Base-by-base conservation (phyloP, 257 asterid genomes). In the Coffea eugenioides region DNA sequence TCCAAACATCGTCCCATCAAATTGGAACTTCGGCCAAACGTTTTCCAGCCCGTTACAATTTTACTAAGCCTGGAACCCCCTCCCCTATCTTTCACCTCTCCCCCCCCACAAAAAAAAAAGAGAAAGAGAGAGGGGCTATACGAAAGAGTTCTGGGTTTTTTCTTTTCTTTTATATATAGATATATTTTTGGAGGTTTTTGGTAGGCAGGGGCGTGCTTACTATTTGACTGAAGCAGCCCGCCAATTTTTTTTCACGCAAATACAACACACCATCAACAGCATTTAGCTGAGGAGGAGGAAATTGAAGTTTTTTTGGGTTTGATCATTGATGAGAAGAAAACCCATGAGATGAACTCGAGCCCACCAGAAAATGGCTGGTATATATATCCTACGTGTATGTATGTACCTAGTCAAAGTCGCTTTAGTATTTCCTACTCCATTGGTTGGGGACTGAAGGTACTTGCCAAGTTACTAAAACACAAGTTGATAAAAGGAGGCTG, bases 21-120 rank as follows among this genome's bases (percentile, higher is more conserved):
- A 87, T 64, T 95, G 99, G 99, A 85, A 41, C 0, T 95, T 93
- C 16, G 99, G 99, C 1, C 90, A 88, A 78, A 95, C 98, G 1
- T 95, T 76, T 57, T 76, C 91, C 0, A 91, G 87, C 84, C 54
- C 54, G 3, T 1, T 79, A 73, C 97, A 95, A 31, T 95, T 95
- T 81, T 93, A 65, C 82, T 79, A 3, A 31, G 11, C 27, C 5
- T 45, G 3, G 1, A 23, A 45, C 31, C 31, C 31, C 31, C 31
- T 31, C 31, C 31, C 31, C 31, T 31, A 31, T 31, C 31, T 31
- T 31, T 31, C 31, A 31, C 31, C 31, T 31, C 31, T 31, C 31
- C 31, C 31, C 31, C 31, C 31, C 31, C 31, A 0, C 43, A 39
- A 39, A 39, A 39, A 39, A 39, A 39, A 39, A 39, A 39, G 4